Evolutionary conservation across 1,284 basidiomycete species (phyloP).

Genomic region (Gymnopus androsaceus): DNA sequence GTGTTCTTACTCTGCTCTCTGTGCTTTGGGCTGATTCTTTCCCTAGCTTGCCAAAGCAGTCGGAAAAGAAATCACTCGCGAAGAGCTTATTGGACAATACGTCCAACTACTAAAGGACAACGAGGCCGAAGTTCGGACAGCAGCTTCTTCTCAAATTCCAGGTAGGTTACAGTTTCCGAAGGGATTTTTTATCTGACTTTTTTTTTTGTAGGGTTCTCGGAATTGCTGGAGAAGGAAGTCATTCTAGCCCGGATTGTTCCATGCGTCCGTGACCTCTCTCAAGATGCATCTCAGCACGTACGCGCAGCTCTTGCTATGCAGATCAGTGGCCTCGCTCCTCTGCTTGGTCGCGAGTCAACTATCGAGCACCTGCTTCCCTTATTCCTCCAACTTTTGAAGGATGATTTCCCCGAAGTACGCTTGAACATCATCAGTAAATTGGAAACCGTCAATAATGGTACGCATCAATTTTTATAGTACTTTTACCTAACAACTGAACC

Average conservation of each 20-base stretch:
- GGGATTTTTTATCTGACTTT: background rate
- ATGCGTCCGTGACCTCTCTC: constrained; percentile 94
- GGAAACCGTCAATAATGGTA: constrained; percentile 93
- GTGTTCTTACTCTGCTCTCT: background rate
- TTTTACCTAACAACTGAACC: background rate
- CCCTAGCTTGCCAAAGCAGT: constrained; percentile 87
- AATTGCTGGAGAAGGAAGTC: constrained; percentile 91
- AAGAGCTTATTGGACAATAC: constrained; percentile 93
- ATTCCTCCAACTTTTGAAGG: constrained; percentile 95
- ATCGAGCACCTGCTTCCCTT: constrained; percentile 96
- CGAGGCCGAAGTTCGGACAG: constrained; percentile 98
- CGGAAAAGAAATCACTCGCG: constrained; percentile 88
- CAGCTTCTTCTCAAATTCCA: constrained; percentile 94
- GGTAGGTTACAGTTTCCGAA: constrained; percentile 50
- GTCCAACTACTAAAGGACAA: constrained; percentile 97
- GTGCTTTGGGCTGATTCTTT: constrained; percentile 8
- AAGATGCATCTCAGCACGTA: constrained; percentile 96
- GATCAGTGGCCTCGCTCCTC: constrained; percentile 95
- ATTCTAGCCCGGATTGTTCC: constrained; percentile 93
- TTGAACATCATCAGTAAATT: constrained; percentile 99
- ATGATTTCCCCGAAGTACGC: constrained; percentile 98
- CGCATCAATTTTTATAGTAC: constrained; percentile 23
- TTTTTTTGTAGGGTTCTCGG: constrained; percentile 80
- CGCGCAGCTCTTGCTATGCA: constrained; percentile 95
- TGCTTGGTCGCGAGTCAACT: constrained; percentile 93